phyloP scores from a whole-genome alignment of 2,329 filamentous ascomycete genomes.

The Paraconiothyrium brasiliense region DNA sequence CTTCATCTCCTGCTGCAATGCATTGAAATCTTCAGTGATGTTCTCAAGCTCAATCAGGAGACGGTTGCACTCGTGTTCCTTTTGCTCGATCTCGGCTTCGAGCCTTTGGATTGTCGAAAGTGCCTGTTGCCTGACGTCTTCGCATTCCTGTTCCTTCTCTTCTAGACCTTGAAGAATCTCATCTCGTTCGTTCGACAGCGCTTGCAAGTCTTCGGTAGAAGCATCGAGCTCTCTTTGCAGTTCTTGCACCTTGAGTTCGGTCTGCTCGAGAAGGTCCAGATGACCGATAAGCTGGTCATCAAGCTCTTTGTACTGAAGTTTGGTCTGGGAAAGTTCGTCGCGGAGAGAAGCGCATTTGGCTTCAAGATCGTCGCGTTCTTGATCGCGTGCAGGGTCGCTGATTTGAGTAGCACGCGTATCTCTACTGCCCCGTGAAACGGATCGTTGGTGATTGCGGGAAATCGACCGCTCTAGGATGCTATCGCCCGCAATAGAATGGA shows the following conservation, averaged over 20 bases:
- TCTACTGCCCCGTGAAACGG: slow-evolving; percentile 75
- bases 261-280: slow-evolving; percentile 78
- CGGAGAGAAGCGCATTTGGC: slow-evolving; percentile 82
- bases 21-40: slow-evolving; percentile 85
- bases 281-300: slow-evolving; percentile 83
- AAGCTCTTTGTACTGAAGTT: slow-evolving; percentile 88
- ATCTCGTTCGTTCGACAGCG: slow-evolving; percentile 83
- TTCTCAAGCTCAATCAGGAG: slow-evolving; percentile 77
- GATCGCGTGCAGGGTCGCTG: slow-evolving; percentile 71
- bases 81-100: slow-evolving; percentile 74
- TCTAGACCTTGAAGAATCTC: slow-evolving; percentile 81
- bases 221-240: slow-evolving; percentile 84
- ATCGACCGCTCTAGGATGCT: slow-evolving; percentile 95
- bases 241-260: slow-evolving; percentile 66
- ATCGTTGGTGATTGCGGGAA: slow-evolving; percentile 79
- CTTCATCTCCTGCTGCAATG: slow-evolving; percentile 93
- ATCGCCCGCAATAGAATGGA: slow-evolving; percentile 73
- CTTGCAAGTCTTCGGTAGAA: slow-evolving; percentile 80
- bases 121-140: slow-evolving; percentile 65
- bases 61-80: slow-evolving; percentile 74
- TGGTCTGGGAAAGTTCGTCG: slow-evolving; percentile 85
- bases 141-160: slow-evolving; percentile 64
- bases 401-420: slow-evolving; percentile 65
- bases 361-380: slow-evolving; percentile 79
- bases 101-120: slow-evolving; percentile 67